Evolutionary conservation across 345 rosid species (phyloP).

Genomic region (Hibiscus tridactylites): DNA sequence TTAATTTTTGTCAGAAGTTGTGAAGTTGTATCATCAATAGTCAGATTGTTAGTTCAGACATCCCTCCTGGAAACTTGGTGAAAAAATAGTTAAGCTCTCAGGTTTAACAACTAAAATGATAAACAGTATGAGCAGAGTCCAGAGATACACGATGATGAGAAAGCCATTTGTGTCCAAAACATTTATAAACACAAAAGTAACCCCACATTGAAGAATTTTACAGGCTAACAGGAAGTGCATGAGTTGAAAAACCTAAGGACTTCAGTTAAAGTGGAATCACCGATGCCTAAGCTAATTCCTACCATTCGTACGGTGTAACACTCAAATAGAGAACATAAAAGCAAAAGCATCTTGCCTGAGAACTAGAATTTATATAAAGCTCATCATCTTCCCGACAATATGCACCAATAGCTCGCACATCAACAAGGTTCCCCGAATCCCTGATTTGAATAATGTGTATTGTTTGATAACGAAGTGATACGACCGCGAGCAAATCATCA

Average conservation of each 20-base stretch:
- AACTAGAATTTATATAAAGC: constrained; percentile 69
- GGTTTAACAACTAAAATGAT: no score
- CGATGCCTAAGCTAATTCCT: background rate
- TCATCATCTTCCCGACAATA: constrained; percentile 90
- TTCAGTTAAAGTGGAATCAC: background rate
- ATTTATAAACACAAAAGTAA: background rate
- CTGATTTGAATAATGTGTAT: constrained; percentile 86
- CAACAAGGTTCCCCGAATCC: constrained; percentile 82
- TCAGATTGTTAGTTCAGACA: constrained; percentile 8
- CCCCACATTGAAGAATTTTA: background rate
- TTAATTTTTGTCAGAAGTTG: constrained; percentile 40
- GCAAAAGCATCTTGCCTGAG: constrained; percentile 54
- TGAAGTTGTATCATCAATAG: constrained; percentile 36
- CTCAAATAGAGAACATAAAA: constrained; percentile 4
- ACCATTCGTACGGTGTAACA: background rate
- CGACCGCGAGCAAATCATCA: constrained; percentile 81
- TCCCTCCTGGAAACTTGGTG: background rate
- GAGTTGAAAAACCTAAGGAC: background rate
- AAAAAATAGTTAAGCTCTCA: background rate
- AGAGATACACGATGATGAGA: no score
- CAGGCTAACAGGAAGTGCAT: background rate
- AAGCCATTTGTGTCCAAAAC: background rate
- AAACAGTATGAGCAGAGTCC: no score
- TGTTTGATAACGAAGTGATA: constrained; percentile 80
- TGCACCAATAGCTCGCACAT: constrained; percentile 76